Evolutionary conservation across 2,329 filamentous ascomycete genomes (phyloP).

Genomic region (Sporothrix luriei): DNA sequence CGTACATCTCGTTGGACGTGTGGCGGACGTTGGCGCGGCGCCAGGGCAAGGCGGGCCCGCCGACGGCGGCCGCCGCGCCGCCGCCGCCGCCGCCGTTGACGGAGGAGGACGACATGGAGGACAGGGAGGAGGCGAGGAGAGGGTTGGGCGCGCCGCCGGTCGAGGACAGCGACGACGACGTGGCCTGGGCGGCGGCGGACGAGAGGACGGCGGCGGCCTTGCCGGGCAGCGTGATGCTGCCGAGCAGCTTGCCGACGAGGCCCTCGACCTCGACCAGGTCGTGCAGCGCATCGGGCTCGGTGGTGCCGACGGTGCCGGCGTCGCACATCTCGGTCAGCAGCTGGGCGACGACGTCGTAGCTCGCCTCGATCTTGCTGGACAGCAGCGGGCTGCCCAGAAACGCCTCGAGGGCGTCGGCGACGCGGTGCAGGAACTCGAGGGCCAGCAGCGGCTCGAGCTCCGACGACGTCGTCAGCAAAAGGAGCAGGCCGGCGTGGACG

Average conservation of each 20-base stretch:
- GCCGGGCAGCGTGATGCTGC: constrained; percentile 83
- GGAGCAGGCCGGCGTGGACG: constrained; percentile 79
- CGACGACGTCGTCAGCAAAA: constrained; percentile 79
- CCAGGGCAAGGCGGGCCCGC: constrained; percentile 71
- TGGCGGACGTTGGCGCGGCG: constrained; percentile 88
- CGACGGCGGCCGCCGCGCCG: constrained; percentile 43
- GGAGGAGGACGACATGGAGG: constrained; percentile 37
- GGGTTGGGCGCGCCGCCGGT: background rate
- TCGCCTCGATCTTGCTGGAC: constrained; percentile 81
- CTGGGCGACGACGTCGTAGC: constrained; percentile 93
- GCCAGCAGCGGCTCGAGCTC: constrained; percentile 88
- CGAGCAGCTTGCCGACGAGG: constrained; percentile 83
- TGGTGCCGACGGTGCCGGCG: constrained; percentile 82
- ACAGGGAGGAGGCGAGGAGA: constrained; percentile 11
- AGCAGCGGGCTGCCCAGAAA: constrained; percentile 88
- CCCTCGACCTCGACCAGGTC: constrained; percentile 92
- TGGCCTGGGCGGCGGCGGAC: constrained; percentile 25
- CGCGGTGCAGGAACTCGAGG: constrained; percentile 90
- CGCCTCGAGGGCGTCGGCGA: constrained; percentile 90
- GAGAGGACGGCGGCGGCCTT: constrained; percentile 37
- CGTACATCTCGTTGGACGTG: constrained; percentile 95
- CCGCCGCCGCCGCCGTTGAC: constrained; percentile 48
- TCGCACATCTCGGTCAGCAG: constrained; percentile 96
- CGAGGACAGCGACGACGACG: background rate
- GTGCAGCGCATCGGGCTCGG: constrained; percentile 87